Conservation (phyloP, 257 asterid species). For the Solanum habrochaites region DNA sequence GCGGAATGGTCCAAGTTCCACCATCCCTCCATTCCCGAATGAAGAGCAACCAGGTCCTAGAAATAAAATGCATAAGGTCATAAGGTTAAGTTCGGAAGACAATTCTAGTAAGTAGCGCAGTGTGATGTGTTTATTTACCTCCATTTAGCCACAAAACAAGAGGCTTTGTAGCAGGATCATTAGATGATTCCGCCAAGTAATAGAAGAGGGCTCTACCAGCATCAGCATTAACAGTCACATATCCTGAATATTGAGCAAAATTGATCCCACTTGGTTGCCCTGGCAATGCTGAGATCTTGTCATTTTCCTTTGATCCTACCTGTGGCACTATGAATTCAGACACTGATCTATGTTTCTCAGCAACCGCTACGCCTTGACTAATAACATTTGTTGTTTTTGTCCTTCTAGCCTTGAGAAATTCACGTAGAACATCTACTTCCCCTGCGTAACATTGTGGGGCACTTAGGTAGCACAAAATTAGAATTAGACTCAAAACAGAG, state of each 20-base stretch:
- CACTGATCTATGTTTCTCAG: neutral
- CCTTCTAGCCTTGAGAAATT: neutral
- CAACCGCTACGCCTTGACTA: neutral
- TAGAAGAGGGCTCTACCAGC: conserved; percentile 23
- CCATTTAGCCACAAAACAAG: conserved; percentile 41
- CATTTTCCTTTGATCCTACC: conserved; percentile 19
- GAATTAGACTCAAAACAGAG: neutral
- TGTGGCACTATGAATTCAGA: neutral
- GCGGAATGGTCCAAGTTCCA: conserved; percentile 13
- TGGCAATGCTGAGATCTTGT: conserved; percentile 19
- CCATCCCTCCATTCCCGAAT: conserved; percentile 8
- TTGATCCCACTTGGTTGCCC: conserved; percentile 21
- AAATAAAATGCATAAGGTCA: neutral
- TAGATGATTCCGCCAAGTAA: conserved; percentile 17
- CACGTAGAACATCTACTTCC: neutral
- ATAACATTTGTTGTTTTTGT: neutral
- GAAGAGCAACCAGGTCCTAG: conserved; percentile 15
- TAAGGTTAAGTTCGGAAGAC: neutral
- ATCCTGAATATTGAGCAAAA: conserved; percentile 31
- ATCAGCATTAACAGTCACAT: conserved; percentile 11
- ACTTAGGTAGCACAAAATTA: neutral
- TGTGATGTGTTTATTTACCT: conserved; percentile 6
- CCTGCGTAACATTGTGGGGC: neutral
- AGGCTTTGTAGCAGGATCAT: conserved; percentile 15
- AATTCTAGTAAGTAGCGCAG: no score